Evolutionary conservation across 768 basidiomycete genomes (phyloP), one percentile per base, ranked within the genome.

Genomic region (Wakefieldia striispora): DNA sequence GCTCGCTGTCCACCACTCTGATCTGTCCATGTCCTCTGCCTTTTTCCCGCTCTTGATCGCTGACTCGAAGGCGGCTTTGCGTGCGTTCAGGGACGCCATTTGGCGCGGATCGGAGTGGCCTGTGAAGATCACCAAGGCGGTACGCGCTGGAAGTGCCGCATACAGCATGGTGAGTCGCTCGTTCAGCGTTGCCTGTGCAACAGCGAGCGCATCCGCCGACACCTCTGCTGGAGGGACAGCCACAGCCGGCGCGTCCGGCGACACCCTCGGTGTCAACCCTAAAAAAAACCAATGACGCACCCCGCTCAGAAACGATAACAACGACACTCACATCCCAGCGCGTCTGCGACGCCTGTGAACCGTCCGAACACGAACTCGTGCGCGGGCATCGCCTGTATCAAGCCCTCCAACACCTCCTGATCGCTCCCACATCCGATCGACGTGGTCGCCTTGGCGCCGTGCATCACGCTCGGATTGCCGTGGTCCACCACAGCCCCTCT

Each of bases 281-380:
- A 50, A 12, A 48, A 12, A 48, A 13, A 34, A 17, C 33, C 19
- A 41, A 20, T 50, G 8, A 29, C 31, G 49, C 4, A 16, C 6
- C n/a, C 12, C 6, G 21, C 0, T 34, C 29, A 10, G 12, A 6
- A 36, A n/a, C 0, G 11, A 26, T 9, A 36, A 5, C n/a, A 29
- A 17, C 26, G 17, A 23, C 3, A 77, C 85, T 59, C 62, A 94
- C 95, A 97, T 46, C 91, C 92, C 43, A 88, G 70, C 0, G 75
- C 71, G 56, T 90, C 84, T n/a, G 91, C 86, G 27, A 97, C 65
- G 24, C 78, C 85, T 67, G 87, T 90, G 53, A 97, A 80, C 50
- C 95, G 72, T 26, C 82, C 95, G 71, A 95, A 95, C 14, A 81
- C 70, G 61, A 97, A 91, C 31, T 92, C 81, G 66, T 97, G 91